Conservation (phyloP, 1,284 basidiomycete species). For the Ustilago sp. region DNA sequence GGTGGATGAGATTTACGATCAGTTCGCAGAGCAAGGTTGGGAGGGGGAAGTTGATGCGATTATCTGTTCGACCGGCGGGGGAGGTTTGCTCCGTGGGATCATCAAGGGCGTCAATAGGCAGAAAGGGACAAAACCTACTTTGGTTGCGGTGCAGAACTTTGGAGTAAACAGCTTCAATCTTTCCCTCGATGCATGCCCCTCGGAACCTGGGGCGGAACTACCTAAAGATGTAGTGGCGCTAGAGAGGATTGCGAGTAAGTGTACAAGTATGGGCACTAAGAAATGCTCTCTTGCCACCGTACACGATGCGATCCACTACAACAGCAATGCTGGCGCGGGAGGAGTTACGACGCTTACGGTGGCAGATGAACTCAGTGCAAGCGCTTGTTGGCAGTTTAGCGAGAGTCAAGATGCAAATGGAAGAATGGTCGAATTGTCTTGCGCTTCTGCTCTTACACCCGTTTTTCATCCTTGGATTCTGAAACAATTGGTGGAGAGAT, state of each 20-base stretch:
- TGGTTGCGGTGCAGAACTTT: constrained; percentile 55
- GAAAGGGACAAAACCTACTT: constrained; percentile 3
- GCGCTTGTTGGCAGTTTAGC: constrained; percentile 48
- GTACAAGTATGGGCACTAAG: constrained; percentile 62
- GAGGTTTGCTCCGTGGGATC: constrained; percentile 36
- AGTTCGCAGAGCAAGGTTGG: constrained; percentile 1
- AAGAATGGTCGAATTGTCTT: constrained; percentile 64
- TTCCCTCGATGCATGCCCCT: constrained; percentile 24
- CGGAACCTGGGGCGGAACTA: not conserved
- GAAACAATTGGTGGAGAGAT: constrained; percentile 16
- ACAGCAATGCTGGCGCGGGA: constrained; percentile 17
- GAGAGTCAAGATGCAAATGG: not conserved
- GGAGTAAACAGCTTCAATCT: constrained; percentile 54
- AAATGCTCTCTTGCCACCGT: constrained; percentile 39
- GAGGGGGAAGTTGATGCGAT: constrained; percentile 16
- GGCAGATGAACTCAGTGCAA: constrained; percentile 51
- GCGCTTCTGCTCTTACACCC: constrained; percentile 52
- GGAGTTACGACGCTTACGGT: constrained; percentile 40
- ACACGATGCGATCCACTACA: constrained; percentile 46
- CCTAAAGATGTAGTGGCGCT: constrained; percentile 28
- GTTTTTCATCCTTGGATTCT: constrained; percentile 51
- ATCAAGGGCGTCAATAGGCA: constrained; percentile 9
- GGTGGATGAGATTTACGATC: constrained; percentile 33
- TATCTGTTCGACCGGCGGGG: constrained; percentile 37
- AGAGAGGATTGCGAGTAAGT: constrained; percentile 54